Evolutionary conservation across 257 asterid genomes (phyloP).

Genomic region (Linderniella brevidens): DNA sequence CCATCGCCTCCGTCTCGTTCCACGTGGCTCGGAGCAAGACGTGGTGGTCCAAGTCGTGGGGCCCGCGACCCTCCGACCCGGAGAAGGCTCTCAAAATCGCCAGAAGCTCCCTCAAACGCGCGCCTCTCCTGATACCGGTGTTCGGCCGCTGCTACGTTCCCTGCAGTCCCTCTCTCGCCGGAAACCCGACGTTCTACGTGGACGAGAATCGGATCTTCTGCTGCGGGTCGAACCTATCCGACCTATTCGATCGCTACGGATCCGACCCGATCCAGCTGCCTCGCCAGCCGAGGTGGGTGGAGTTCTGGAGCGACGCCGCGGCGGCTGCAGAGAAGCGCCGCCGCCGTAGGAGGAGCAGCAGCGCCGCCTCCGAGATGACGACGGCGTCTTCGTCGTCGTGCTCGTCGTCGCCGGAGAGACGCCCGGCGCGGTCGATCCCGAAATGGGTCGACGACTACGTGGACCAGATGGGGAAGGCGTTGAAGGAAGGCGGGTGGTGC

Average conservation of each 20-base stretch:
- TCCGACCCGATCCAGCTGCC: constrained; percentile 37
- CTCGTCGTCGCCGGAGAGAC: constrained; percentile 59
- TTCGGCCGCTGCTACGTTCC: constrained; percentile 86
- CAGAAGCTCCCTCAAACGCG: constrained; percentile 56
- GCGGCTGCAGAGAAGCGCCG: constrained; percentile 41
- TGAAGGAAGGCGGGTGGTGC: constrained; percentile 78
- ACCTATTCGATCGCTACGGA: constrained; percentile 75
- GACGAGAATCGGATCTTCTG: constrained; percentile 70
- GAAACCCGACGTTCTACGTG: constrained; percentile 78
- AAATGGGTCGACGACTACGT: constrained; percentile 84
- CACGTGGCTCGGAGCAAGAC: constrained; percentile 64
- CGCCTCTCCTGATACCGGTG: constrained; percentile 73
- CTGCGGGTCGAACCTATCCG: constrained; percentile 76
- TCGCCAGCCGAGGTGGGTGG: constrained; percentile 86
- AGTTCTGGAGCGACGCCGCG: constrained; percentile 98
- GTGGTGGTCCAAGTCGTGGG: constrained; percentile 98
- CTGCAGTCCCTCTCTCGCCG: constrained; percentile 66
- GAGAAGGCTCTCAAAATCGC: constrained; percentile 70
- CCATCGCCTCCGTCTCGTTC: constrained; percentile 69
- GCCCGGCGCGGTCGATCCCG: constrained; percentile 26
- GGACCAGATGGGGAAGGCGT: constrained; percentile 58
- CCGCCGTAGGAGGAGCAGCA: constrained; percentile 16
- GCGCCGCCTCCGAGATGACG: constrained; percentile 32
- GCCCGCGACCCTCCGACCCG: constrained; percentile 52
- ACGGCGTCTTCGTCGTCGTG: constrained; percentile 53